phyloP scores from a whole-genome alignment of 106 monocot species.

The Cymbidium sinense region DNA sequence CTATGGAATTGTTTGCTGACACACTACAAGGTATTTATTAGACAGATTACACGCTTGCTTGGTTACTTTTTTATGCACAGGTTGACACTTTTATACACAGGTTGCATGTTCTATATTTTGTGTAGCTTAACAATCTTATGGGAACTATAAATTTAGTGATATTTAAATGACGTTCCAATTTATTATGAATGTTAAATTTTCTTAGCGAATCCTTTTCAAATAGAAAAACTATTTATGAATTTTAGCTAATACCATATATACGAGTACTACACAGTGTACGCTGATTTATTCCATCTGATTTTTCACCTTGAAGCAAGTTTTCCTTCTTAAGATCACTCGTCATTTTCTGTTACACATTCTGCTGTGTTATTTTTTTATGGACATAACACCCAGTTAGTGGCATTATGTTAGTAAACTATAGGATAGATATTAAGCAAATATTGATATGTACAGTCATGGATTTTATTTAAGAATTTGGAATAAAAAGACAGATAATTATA shows the following conservation, averaged over 20 bases:
- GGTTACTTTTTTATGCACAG: not conserved
- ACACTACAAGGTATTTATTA: conserved; percentile 55
- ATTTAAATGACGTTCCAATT: not conserved
- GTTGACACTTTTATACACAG: not conserved
- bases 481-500: too few relatives aligned
- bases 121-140: not conserved
- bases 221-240: not conserved
- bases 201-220: not conserved
- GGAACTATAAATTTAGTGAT: not conserved
- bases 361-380: too few relatives aligned
- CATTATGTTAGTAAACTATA: too few relatives aligned
- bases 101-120: not conserved
- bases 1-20: conserved; percentile 95
- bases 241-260: too few relatives aligned
- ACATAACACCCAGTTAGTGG: too few relatives aligned
- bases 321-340: too few relatives aligned
- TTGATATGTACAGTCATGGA: too few relatives aligned
- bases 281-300: not conserved
- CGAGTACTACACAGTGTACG: not conserved
- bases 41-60: not conserved
- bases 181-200: not conserved
- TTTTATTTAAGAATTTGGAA: too few relatives aligned
- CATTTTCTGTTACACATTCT: too few relatives aligned
- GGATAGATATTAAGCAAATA: too few relatives aligned
- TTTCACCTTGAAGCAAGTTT: too few relatives aligned